phyloP scores from a whole-genome alignment of 345 rosid genomes.

The Corchorus capsularis region DNA sequence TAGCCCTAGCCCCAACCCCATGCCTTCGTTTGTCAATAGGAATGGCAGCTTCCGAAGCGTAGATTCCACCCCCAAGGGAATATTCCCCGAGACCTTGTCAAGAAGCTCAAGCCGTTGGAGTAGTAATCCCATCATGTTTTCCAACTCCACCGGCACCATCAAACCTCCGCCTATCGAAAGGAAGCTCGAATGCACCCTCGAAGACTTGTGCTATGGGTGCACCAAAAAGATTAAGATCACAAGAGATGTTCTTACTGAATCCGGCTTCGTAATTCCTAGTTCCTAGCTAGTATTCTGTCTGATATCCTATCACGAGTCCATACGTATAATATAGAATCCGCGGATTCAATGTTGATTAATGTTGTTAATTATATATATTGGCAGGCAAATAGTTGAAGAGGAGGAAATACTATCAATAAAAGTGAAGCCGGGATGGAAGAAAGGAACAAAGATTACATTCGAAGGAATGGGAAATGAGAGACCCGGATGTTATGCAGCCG shows the following conservation, averaged over 20 bases:
- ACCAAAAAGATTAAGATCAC: conserved; percentile 70
- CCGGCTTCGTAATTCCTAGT: conserved; percentile 59
- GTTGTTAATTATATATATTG: background rate
- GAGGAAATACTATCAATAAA: conserved; percentile 64
- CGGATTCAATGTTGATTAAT: no score
- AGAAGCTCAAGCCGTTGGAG: conserved; percentile 44
- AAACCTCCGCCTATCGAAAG: conserved; percentile 65
- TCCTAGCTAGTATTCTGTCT: background rate
- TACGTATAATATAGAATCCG: no score
- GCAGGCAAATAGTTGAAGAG: conserved; percentile 55
- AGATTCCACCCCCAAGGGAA: conserved; percentile 13
- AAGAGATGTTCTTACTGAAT: conserved; percentile 60
- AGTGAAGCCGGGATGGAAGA: conserved; percentile 90
- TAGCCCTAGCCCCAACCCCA: conserved; percentile 20
- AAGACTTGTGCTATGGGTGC: conserved; percentile 81
- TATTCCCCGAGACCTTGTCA: conserved; percentile 25
- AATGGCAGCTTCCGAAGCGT: conserved; percentile 41
- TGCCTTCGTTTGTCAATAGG: conserved; percentile 27
- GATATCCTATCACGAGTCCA: no score
- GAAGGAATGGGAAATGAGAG: conserved; percentile 77
- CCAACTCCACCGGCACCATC: conserved; percentile 59
- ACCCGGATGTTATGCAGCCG: conserved; percentile 61
- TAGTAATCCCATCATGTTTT: conserved; percentile 64
- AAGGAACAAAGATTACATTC: conserved; percentile 80
- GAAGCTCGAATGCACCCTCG: conserved; percentile 77